Conservation (phyloP, 2,329 filamentous ascomycete species). For the Alternaria incomplexa region DNA sequence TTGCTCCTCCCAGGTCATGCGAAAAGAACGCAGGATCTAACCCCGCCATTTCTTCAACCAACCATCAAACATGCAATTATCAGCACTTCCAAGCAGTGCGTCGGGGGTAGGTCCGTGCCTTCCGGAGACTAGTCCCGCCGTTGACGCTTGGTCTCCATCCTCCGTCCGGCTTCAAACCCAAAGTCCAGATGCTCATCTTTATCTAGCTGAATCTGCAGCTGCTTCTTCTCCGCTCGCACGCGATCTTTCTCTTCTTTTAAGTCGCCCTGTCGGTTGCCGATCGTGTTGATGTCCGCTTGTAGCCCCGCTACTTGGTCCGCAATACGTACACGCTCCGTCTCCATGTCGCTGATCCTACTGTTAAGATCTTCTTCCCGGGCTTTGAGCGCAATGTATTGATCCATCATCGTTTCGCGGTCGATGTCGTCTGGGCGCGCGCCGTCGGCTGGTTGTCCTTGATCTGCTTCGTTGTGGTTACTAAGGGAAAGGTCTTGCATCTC, state of each 20-base stretch:
- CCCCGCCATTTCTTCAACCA: neutral
- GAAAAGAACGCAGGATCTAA: neutral
- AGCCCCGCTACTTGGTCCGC: neutral
- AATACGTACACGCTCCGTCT: neutral
- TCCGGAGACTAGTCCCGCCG: neutral
- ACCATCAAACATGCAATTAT: neutral
- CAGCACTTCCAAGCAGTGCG: neutral
- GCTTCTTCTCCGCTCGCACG: neutral
- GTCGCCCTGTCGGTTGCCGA: neutral
- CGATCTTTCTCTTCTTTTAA: neutral
- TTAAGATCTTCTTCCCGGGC: slow-evolving; percentile 4
- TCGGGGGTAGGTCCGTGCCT: neutral
- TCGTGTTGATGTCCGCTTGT: neutral
- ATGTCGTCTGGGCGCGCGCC: neutral
- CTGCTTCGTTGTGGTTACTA: neutral
- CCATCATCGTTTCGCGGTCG: neutral
- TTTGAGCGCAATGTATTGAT: slow-evolving; percentile 1
- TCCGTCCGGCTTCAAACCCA: slow-evolving; percentile 6
- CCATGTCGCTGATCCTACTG: neutral
- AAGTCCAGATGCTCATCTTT: slow-evolving; percentile 5
- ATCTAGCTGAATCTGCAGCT: neutral
- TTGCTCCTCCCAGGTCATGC: neutral
- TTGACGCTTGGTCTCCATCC: slow-evolving; percentile 3
- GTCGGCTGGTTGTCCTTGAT: neutral
- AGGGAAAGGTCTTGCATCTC: neutral